A percentile compares a stretch with the other conserved stretches of the same genome.
phyloP scores from a whole-genome alignment of 345 rosid species.

The Microthlaspi erraticum region DNA sequence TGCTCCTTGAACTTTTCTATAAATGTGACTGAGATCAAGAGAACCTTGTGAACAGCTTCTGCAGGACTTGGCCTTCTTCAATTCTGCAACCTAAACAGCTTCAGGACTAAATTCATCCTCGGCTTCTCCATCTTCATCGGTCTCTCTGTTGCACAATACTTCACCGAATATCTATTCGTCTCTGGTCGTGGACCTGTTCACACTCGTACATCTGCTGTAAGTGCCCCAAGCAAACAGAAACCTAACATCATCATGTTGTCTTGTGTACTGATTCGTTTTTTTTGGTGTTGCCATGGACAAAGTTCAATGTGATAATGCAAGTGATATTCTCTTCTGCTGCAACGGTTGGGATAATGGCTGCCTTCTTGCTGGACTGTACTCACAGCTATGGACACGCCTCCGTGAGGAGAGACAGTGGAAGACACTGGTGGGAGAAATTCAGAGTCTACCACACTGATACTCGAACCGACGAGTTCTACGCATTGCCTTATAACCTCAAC shows the following conservation, averaged over 20 bases:
- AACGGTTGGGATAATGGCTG: conserved; percentile 65
- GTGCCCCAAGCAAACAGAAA: conserved; percentile 31
- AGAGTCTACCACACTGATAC: conserved; percentile 56
- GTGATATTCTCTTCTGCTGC: conserved; percentile 92
- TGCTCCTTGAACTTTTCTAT: background rate
- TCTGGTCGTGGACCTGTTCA: conserved; percentile 77
- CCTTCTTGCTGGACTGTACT: conserved; percentile 66
- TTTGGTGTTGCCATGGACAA: conserved; percentile 19
- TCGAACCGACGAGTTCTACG: conserved; percentile 74
- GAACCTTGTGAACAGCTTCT: conserved; percentile 56
- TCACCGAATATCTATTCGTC: conserved; percentile 58
- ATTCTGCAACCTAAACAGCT: conserved; percentile 86
- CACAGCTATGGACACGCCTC: conserved; percentile 59
- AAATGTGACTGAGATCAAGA: conserved; percentile 4
- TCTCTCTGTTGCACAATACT: conserved; percentile 83
- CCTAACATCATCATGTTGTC: conserved; percentile 3
- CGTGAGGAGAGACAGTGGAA: conserved; percentile 72
- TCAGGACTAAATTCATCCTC: conserved; percentile 79
- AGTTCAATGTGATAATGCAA: conserved; percentile 88
- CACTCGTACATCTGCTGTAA: conserved; percentile 64
- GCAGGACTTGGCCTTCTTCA: conserved; percentile 86
- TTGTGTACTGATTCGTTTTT: conserved; percentile 23
- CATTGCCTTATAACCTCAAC: conserved; percentile 73
- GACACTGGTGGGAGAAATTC: conserved; percentile 94
- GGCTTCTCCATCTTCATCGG: conserved; percentile 88